Base-by-base conservation (phyloP, 768 basidiomycete genomes). In the Mycena pura region DNA sequence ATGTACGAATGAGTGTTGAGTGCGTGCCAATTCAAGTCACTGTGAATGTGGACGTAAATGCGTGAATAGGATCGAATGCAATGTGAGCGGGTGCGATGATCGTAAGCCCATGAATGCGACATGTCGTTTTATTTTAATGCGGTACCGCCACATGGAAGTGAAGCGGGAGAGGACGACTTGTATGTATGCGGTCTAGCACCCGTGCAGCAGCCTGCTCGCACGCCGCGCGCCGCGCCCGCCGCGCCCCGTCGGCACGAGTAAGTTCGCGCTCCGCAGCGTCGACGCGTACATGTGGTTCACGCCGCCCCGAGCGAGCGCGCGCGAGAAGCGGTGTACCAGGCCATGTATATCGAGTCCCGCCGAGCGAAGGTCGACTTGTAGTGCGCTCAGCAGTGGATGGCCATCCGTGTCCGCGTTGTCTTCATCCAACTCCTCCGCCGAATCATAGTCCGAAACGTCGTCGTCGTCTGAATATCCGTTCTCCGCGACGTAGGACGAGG, bases 271-370 rank as follows among this genome's bases (percentile, higher is more conserved):
- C 75, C 90, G 90, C 71, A 86, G 89, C n/a, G 91, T 92, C 41
- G 90, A 91, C 57, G 87, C 89, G 70, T 92, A 93, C 84, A 93
- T 89, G 70, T 92, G 90, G 74, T 92, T 90, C 70, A 93, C 88
- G 11, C 85, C 84, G 66, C 88, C 88, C 64, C 84, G 80, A 57
- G 89, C 88, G 13, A 93, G 82, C 21, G 91, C 83, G 8, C 84
- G 84, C 21, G 91, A 91, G 70, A 91, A 91, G 36, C 86, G 84
- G 71, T 86, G 90, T 45, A 92, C 90, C 8, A 93, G 80, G 31
- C 92, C 92, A 64, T 90, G 82, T 67, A 90, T 91, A 69, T 93
- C 92, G 31, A 66, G 64, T 19, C 57, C 64, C 71, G 89, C 91
- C 40, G 84, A 81, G 17, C 85, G 82, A 57, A 93, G 69, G 72